Evolutionary conservation across 75 land plant genomes (phyloP).

Genomic region (Adiantum capillusveneris): DNA sequence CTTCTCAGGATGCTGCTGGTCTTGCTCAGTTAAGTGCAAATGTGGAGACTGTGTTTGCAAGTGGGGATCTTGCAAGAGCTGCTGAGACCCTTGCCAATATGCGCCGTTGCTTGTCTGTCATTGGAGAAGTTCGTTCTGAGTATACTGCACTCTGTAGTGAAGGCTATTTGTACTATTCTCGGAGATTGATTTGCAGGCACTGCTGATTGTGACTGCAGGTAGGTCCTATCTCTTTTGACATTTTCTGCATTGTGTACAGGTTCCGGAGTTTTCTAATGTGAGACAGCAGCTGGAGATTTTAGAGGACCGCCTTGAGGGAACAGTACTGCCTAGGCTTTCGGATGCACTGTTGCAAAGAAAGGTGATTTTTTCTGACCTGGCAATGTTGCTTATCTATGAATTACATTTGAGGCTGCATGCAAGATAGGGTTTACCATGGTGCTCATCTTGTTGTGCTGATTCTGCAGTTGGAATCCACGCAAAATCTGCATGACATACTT

Average conservation of each 20-base stretch:
- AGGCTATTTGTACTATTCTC: too few species aligned
- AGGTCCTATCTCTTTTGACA: too few species aligned
- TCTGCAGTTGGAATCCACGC: conserved; percentile 67
- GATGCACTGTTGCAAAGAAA: conserved; percentile 86
- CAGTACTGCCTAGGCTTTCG: conserved; percentile 87
- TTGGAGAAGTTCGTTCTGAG: conserved; percentile 70
- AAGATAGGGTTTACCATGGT: not conserved
- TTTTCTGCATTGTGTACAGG: conserved; percentile 27
- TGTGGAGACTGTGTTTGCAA: conserved; percentile 94
- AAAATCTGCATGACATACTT: conserved; percentile 78
- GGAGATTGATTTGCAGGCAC: too few species aligned
- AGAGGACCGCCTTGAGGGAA: conserved; percentile 88
- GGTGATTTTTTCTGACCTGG: conserved; percentile 29
- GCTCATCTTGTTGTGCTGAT: not conserved
- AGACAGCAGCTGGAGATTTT: conserved; percentile 92
- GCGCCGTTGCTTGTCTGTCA: conserved; percentile 95
- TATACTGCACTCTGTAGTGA: not conserved
- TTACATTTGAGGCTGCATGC: not conserved
- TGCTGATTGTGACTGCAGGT: too few species aligned
- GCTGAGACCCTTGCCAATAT: conserved; percentile 95
- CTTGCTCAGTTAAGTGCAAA: conserved; percentile 89
- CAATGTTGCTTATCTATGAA: too few species aligned
- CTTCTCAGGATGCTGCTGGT: conserved; percentile 92
- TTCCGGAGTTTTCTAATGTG: conserved; percentile 94
- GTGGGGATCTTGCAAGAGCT: conserved; percentile 86